Conservation (phyloP, 179 eudicot genomes). For the Drosera spatulata region DNA sequence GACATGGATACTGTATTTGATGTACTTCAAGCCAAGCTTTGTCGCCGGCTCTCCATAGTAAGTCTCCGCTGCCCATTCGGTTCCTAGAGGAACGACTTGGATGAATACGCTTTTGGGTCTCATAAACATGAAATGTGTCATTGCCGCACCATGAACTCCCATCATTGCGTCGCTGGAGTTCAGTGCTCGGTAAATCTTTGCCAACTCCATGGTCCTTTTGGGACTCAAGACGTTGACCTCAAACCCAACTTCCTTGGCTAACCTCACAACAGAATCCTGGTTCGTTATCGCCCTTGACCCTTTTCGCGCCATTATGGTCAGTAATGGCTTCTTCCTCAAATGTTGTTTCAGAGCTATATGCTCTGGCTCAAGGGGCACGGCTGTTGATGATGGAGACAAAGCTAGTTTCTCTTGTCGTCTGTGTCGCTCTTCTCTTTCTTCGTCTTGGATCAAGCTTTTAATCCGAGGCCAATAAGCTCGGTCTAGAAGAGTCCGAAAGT, state of each 20-base stretch:
- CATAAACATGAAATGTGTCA: slow-evolving; percentile 88
- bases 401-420: slow-evolving; percentile 3
- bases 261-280: slow-evolving; percentile 39
- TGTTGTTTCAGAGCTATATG: not conserved
- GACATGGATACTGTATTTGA: slow-evolving; percentile 50
- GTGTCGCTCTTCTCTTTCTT: slow-evolving; percentile 24
- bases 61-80: slow-evolving; percentile 88
- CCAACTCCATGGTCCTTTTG: slow-evolving; percentile 35
- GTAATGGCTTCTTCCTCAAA: slow-evolving; percentile 29
- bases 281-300: slow-evolving; percentile 68
- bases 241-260: slow-evolving; percentile 64
- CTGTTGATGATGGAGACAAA: slow-evolving; percentile 9
- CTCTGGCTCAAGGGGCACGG: not conserved
- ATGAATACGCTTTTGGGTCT: slow-evolving; percentile 50
- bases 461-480: slow-evolving; percentile 57
- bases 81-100: slow-evolving; percentile 77
- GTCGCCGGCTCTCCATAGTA: slow-evolving; percentile 72
- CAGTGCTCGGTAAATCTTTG: slow-evolving; percentile 41
- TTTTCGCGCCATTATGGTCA: slow-evolving; percentile 50
- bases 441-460: slow-evolving; percentile 36
- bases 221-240: slow-evolving; percentile 53
- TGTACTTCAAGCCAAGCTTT: slow-evolving; percentile 65
- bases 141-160: slow-evolving; percentile 93
- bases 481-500: slow-evolving; percentile 47
- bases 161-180: slow-evolving; percentile 69